Conservation (phyloP, 345 rosid genomes). For the Crucihimalaya himalaica region DNA sequence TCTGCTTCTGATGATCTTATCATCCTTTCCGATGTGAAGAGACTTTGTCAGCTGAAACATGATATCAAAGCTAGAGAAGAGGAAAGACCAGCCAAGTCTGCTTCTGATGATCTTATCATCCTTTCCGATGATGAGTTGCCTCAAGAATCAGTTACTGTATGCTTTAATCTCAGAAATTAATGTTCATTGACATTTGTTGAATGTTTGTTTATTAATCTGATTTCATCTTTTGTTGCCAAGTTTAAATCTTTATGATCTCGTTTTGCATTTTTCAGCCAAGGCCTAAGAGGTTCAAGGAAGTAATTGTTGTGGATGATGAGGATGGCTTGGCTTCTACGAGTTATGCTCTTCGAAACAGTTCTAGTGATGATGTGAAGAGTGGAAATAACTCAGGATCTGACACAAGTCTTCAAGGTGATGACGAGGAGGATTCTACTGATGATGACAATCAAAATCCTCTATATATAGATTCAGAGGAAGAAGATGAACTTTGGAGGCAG, state of each 20-base stretch:
- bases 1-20: background rate
- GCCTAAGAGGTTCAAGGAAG: background rate
- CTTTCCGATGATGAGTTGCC: slow-evolving; percentile 3
- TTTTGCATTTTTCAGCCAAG: slow-evolving; percentile 1
- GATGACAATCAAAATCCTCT: slow-evolving; percentile 3
- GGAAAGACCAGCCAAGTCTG: background rate
- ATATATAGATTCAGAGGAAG: slow-evolving; percentile 43
- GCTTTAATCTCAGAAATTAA: background rate
- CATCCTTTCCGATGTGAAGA: background rate
- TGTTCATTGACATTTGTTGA: background rate
- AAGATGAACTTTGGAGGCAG: slow-evolving; percentile 63
- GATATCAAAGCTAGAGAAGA: background rate
- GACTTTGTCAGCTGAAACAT: slow-evolving; percentile 21
- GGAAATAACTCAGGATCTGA: slow-evolving; percentile 1
- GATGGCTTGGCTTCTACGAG: too few species aligned
- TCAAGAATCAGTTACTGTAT: slow-evolving; percentile 9
- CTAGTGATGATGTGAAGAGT: background rate
- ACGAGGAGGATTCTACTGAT: slow-evolving; percentile 14
- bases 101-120: background rate
- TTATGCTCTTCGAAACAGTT: too few species aligned
- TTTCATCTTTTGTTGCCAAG: background rate
- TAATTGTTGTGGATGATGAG: background rate
- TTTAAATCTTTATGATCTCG: slow-evolving; percentile 1
- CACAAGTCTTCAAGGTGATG: background rate
- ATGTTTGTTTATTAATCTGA: background rate